phyloP scores from a whole-genome alignment of 495 filamentous ascomycete species.

The Rostrohypoxylon terebratum region DNA sequence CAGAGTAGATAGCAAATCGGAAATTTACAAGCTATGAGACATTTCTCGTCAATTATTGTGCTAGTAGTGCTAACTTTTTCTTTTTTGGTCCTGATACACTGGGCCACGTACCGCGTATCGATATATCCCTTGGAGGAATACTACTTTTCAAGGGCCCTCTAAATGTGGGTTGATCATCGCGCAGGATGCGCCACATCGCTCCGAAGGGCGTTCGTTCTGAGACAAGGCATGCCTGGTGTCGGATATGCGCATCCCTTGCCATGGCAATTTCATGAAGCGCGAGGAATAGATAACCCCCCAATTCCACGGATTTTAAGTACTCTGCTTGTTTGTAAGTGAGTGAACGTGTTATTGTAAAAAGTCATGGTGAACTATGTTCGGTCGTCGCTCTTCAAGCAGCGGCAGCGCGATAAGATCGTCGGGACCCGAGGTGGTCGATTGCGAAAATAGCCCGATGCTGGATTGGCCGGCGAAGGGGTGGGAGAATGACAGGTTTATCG shows the following conservation, averaged over 20 bases:
- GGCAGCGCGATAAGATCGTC: constrained; percentile 26
- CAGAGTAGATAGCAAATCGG: constrained; percentile 13
- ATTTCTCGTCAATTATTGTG: constrained; percentile 18
- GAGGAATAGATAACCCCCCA: constrained; percentile 10
- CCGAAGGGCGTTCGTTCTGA: constrained; percentile 27
- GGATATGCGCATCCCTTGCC: constrained; percentile 33
- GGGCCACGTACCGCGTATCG: not conserved
- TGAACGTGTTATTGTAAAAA: not conserved
- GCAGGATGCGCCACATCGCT: constrained; percentile 15
- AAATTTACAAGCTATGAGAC: constrained; percentile 20
- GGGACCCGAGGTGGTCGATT: constrained; percentile 16
- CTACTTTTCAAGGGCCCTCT: not conserved
- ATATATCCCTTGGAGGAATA: constrained; percentile 8
- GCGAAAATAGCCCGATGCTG: constrained; percentile 18
- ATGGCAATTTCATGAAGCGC: not conserved
- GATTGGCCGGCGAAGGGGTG: constrained; percentile 25
- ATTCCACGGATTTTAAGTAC: not conserved
- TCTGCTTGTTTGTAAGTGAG: not conserved
- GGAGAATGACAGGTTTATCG: constrained; percentile 20
- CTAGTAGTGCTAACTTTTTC: too few relatives aligned
- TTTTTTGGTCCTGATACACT: not conserved
- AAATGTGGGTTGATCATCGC: constrained; percentile 4
- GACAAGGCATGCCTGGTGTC: constrained; percentile 38
- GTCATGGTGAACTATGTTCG: constrained; percentile 29
- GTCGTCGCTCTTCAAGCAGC: constrained; percentile 26